Evolutionary conservation across 192 early-diverging fungal species (phyloP), one percentile per base, ranked within the genome.

Genomic region (Geosiphon pyriformis): DNA sequence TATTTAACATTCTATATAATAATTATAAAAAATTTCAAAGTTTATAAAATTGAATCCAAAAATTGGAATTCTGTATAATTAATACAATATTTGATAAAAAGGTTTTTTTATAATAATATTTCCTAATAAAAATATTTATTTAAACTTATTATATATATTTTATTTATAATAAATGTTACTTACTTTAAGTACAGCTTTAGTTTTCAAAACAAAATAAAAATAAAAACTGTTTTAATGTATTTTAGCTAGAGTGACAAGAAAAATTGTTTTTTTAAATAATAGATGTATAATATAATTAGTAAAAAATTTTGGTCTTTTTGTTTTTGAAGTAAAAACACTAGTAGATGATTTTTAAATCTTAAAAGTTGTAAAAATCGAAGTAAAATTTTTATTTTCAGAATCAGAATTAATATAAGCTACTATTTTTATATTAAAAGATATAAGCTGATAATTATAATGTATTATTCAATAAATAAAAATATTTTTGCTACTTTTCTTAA

Each of bases 221-320:
- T 58, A 58, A 34, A 32, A 58, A 34, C 33, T 59, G n/a, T 59
- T 59, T n/a, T n/a, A 59, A 32, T 22, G n/a, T 59, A 22, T 59
- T 59, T 58, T 18, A 1, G 8, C 56, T 34, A 32, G 31, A 58
- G 56, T 58, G 37, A n/a, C 30, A 18, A 58, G 30, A 33, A 32
- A 29, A n/a, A 59, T 59, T n/a, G 31, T 59, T 59, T 59, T 1
- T 0, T 42, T 42, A 42, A n/a, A n/a, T n/a, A n/a, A n/a, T n/a
- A n/a, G n/a, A n/a, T n/a, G n/a, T n/a, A n/a, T n/a, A n/a, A n/a
- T n/a, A n/a, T n/a, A n/a, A n/a, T n/a, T n/a, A n/a, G n/a, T n/a
- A n/a, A n/a, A n/a, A n/a, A n/a, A n/a, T n/a, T n/a, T n/a, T n/a
- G n/a, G n/a, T n/a, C n/a, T n/a, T n/a, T n/a, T n/a, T n/a, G n/a